phyloP scores from a whole-genome alignment of 1,284 basidiomycete genomes.

The Tranzscheliella williamsii region DNA sequence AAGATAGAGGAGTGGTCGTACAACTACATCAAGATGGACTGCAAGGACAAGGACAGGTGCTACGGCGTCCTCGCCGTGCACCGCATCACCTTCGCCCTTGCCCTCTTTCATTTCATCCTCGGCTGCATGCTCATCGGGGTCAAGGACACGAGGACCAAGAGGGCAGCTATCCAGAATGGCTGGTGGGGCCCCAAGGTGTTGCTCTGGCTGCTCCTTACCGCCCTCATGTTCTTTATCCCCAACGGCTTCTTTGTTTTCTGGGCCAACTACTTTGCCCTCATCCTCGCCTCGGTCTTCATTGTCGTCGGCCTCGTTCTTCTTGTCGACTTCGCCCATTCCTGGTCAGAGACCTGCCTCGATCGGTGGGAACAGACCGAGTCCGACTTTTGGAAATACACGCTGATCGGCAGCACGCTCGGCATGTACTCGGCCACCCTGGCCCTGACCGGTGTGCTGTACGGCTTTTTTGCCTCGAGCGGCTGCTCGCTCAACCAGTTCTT shows the following conservation, averaged over 20 bases:
- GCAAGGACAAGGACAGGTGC: conserved; percentile 79
- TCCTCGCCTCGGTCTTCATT: conserved; percentile 92
- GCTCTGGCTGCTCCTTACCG: conserved; percentile 77
- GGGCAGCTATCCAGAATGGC: conserved; percentile 94
- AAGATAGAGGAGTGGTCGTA: conserved; percentile 90
- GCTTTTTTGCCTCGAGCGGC: conserved; percentile 83
- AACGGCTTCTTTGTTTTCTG: conserved; percentile 94
- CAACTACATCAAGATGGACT: conserved; percentile 98
- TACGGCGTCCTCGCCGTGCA: conserved; percentile 98
- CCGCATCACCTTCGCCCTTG: conserved; percentile 91
- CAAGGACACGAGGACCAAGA: conserved; percentile 82
- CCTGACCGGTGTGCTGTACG: conserved; percentile 84
- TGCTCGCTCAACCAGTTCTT: conserved; percentile 93
- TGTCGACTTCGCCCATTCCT: conserved; percentile 97
- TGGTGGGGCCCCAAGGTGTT: conserved; percentile 99
- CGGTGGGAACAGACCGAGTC: conserved; percentile 86
- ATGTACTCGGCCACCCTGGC: conserved; percentile 83
- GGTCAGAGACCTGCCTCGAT: conserved; percentile 94
- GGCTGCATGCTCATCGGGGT: conserved; percentile 81
- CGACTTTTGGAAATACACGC: conserved; percentile 92
- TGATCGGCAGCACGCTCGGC: conserved; percentile 86
- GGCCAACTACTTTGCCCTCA: conserved; percentile 87
- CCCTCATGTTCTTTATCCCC: conserved; percentile 85
- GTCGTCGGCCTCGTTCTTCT: conserved; percentile 91
- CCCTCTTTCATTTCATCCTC: conserved; percentile 84